These are phyloP conservation scores for Haplosporangium sp. DNA, from an alignment of 371 early-diverging fungal genomes.

Conservation along the genomic window DNA sequence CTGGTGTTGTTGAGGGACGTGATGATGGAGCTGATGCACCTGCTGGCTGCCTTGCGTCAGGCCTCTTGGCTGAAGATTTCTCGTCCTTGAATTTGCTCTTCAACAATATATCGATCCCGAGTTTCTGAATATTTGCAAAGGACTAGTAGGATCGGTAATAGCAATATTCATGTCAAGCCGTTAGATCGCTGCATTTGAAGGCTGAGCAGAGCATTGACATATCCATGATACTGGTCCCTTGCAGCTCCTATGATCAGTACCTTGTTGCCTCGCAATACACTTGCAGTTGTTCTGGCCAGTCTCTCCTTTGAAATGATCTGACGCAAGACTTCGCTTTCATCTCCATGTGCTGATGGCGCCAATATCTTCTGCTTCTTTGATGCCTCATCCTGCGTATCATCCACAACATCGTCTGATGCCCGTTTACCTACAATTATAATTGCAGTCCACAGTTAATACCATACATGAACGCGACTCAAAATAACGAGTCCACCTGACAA, in stretches of 20 bases:
- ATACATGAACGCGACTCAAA: too few relatives aligned
- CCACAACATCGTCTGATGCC: slow-evolving; percentile 54
- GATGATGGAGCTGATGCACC: slow-evolving; percentile 19
- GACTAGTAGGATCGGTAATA: slow-evolving; percentile 23
- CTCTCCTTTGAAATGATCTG: slow-evolving; percentile 59
- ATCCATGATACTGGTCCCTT: not conserved
- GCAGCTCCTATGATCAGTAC: slow-evolving; percentile 12
- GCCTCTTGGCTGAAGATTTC: slow-evolving; percentile 29
- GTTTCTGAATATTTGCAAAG: slow-evolving; percentile 54
- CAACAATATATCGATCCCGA: slow-evolving; percentile 43
- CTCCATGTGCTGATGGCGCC: slow-evolving; percentile 38
- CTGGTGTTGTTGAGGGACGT: slow-evolving; percentile 17
- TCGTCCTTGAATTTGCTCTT: slow-evolving; percentile 53
- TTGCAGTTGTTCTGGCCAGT: slow-evolving; percentile 57
- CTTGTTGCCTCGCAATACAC: slow-evolving; percentile 61
- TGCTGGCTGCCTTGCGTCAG: slow-evolving; percentile 33
- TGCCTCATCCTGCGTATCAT: slow-evolving; percentile 43
- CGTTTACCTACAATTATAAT: slow-evolving; percentile 50
- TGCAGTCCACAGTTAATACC: too few relatives aligned
- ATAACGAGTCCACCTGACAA: too few relatives aligned
- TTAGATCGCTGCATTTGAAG: too few relatives aligned
- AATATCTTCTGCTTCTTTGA: slow-evolving; percentile 55
- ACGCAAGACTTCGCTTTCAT: slow-evolving; percentile 58
- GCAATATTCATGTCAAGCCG: too few relatives aligned
- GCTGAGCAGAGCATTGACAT: too few relatives aligned